A percentile compares a stretch with the other conserved stretches of the same genome.
These are phyloP conservation scores for Neurospora sp. DNA, from an alignment of 495 filamentous ascomycete species.

Conservation along the genomic window DNA sequence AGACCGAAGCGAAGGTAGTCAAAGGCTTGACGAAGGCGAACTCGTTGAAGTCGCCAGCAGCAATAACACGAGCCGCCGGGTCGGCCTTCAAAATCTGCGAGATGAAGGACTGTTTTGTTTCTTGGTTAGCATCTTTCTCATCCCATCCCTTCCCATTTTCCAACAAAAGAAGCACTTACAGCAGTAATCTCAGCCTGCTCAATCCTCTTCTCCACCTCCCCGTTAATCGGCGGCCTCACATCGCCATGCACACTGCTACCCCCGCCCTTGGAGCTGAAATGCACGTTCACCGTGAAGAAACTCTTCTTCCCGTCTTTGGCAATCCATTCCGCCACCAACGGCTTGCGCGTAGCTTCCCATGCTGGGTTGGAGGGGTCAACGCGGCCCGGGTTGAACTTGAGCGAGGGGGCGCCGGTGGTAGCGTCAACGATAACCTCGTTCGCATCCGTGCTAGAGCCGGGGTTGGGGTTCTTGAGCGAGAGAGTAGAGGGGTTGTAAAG, in stretches of 20 bases:
- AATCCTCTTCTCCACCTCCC: constrained; percentile 36
- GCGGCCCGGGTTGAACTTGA: constrained; percentile 49
- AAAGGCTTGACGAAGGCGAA: constrained; percentile 45
- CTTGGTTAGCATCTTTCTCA: too few species aligned
- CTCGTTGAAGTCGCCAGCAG: constrained; percentile 55
- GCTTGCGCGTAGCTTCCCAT: constrained; percentile 45
- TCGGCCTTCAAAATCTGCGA: constrained; percentile 33
- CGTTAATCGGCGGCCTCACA: constrained; percentile 49
- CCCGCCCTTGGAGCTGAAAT: constrained; percentile 47
- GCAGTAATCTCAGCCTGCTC: constrained; percentile 40
- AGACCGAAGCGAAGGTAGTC: constrained; percentile 28
- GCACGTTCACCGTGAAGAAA: constrained; percentile 54
- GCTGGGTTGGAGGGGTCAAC: constrained; percentile 45
- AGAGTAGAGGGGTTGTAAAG: constrained; percentile 44
- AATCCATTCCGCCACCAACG: constrained; percentile 47
- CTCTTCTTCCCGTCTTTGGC: constrained; percentile 27
- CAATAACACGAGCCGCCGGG: constrained; percentile 33
- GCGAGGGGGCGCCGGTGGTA: constrained; percentile 4
- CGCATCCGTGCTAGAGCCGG: constrained; percentile 31
- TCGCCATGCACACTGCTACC: constrained; percentile 46
- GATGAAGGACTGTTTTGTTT: too few species aligned
- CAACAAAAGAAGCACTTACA: too few species aligned
- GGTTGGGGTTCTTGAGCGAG: constrained; percentile 34
- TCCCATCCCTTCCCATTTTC: too few species aligned
- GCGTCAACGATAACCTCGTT: constrained; percentile 39